Evolutionary conservation across 257 asterid genomes (phyloP).

Genomic region (Rhazya stricta): DNA sequence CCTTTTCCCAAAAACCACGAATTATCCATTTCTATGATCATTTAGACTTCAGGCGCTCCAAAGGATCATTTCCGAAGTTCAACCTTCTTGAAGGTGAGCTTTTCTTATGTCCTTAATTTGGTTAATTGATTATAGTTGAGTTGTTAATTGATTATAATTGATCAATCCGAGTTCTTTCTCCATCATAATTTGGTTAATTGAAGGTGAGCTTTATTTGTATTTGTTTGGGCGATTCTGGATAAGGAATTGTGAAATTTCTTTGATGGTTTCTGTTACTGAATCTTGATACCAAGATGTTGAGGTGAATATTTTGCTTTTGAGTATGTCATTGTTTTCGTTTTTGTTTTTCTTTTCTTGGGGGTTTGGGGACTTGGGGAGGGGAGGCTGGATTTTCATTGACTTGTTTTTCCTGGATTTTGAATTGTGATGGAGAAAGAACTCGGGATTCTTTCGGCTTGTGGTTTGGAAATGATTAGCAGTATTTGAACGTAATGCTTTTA

Average conservation of each 20-base stretch:
- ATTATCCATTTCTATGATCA: background rate
- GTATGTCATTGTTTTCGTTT: background rate
- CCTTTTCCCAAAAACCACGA: background rate
- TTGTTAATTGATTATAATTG: background rate
- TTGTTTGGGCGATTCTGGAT: background rate
- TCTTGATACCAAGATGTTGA: background rate
- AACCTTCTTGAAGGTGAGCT: background rate
- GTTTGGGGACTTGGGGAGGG: background rate
- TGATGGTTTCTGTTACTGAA: background rate
- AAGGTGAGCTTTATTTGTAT: background rate
- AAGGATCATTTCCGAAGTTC: background rate
- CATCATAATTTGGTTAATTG: background rate
- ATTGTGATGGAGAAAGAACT: background rate
- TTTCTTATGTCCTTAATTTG: background rate
- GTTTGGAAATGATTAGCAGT: background rate
- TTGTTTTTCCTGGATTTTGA: background rate
- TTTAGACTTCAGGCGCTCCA: slow-evolving; percentile 2
- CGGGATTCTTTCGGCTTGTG: background rate
- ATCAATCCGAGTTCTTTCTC: no score
- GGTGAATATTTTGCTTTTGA: background rate
- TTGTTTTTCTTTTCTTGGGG: background rate
- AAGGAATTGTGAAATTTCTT: background rate
- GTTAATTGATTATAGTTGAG: background rate
- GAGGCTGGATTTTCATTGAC: background rate
- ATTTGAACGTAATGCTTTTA: no score